Percentiles rank a stretch among this genome's conserved stretches.
phyloP scores from a whole-genome alignment of 257 asterid genomes.

The Gentiana macrophylla region DNA sequence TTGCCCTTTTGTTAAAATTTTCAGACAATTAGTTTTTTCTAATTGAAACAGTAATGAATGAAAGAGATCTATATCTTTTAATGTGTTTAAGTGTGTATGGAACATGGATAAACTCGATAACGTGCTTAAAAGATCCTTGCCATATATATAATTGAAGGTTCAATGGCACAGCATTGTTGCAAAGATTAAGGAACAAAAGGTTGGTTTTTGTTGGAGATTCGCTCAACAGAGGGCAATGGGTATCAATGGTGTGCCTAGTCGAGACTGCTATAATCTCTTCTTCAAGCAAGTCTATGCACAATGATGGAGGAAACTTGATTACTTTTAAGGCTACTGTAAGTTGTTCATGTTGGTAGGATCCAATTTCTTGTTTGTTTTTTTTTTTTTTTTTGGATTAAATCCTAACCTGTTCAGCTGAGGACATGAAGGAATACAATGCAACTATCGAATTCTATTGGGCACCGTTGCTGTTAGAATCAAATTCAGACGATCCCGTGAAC shows the following conservation, averaged over 20 bases:
- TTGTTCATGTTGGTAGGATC: neutral
- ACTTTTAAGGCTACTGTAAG: slow-evolving; percentile 39
- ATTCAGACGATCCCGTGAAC: slow-evolving; percentile 26
- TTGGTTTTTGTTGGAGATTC: slow-evolving; percentile 62
- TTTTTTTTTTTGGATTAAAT: neutral
- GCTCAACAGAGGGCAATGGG: slow-evolving; percentile 48
- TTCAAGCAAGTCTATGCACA: slow-evolving; percentile 17
- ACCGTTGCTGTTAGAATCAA: slow-evolving; percentile 54
- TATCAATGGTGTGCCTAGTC: slow-evolving; percentile 49
- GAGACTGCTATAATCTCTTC: slow-evolving; percentile 25
- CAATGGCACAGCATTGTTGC: slow-evolving; percentile 39
- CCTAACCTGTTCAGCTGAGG: neutral
- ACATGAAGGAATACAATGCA: slow-evolving; percentile 48
- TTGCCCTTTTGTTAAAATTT: too few species aligned
- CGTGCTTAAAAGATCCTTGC: too few species aligned
- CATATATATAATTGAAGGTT: slow-evolving; percentile 23
- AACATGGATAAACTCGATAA: too few species aligned
- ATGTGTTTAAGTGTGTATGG: too few species aligned
- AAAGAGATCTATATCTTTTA: too few species aligned
- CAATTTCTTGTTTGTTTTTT: neutral
- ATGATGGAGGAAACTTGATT: slow-evolving; percentile 22
- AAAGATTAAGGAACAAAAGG: slow-evolving; percentile 49
- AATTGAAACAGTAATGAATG: too few species aligned
- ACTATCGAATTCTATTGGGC: slow-evolving; percentile 61
- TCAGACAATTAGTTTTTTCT: too few species aligned